phyloP scores from a whole-genome alignment of 768 basidiomycete species.

The Trametes cinnabarina region DNA sequence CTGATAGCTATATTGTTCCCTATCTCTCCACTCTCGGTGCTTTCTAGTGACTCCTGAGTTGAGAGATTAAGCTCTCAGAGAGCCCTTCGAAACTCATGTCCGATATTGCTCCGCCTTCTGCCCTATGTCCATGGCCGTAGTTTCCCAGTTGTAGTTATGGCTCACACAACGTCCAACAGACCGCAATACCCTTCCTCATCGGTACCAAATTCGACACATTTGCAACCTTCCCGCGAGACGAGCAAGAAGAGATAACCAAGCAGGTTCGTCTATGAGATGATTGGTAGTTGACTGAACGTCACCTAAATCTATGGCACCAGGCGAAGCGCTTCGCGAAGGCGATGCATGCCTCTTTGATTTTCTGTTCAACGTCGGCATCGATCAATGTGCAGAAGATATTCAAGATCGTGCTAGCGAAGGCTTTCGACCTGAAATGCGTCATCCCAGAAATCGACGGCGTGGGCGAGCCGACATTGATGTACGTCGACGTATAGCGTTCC shows the following conservation, averaged over 20 bases:
- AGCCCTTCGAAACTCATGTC: too few species aligned
- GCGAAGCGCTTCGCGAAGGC: constrained; percentile 98
- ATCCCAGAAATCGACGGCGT: constrained; percentile 97
- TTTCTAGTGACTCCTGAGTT: too few species aligned
- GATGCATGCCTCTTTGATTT: constrained; percentile 99
- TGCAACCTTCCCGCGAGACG: constrained; percentile 91
- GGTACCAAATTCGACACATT: constrained; percentile 99
- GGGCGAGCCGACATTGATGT: constrained; percentile 93
- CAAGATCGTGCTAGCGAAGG: constrained; percentile 96
- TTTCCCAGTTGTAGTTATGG: neutral
- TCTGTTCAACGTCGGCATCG: constrained; percentile 97
- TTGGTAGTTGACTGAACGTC: neutral
- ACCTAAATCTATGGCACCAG: constrained; percentile 37
- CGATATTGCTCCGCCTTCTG: neutral
- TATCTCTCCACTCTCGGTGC: too few species aligned
- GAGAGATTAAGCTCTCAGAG: too few species aligned
- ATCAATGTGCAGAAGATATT: constrained; percentile 99
- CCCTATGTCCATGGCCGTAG: neutral
- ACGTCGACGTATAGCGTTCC: constrained; percentile 69
- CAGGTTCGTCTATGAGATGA: constrained; percentile 54
- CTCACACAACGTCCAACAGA: constrained; percentile 46
- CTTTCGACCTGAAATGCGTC: constrained; percentile 98
- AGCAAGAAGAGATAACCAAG: constrained; percentile 99
- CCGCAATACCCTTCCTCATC: constrained; percentile 96
- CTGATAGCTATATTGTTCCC: too few species aligned